These are phyloP conservation scores for Solanum etuberosum DNA, from an alignment of 257 asterid genomes.

Conservation along the genomic window DNA sequence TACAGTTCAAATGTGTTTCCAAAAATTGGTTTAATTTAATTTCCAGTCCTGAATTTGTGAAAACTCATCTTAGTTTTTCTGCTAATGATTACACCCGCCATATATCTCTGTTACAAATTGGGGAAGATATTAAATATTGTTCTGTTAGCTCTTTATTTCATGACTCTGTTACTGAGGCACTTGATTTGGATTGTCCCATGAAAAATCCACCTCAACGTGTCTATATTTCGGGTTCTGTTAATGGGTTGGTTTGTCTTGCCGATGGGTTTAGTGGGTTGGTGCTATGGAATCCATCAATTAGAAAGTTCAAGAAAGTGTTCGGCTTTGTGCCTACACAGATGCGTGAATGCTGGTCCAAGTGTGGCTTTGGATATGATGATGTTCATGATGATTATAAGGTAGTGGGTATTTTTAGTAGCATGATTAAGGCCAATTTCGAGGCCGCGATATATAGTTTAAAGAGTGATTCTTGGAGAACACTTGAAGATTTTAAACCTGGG, in stretches of 20 bases:
- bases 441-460: background rate
- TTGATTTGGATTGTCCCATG: background rate
- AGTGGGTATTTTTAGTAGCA: background rate
- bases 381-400: background rate
- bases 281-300: background rate
- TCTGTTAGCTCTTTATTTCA: background rate
- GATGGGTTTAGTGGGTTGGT: background rate
- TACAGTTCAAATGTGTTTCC: background rate
- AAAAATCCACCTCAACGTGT: background rate
- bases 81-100: background rate
- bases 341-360: background rate
- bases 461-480: background rate
- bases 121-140: background rate
- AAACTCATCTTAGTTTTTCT: background rate
- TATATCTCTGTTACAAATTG: background rate
- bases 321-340: background rate
- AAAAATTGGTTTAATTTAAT: background rate
- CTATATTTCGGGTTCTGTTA: background rate
- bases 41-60: background rate
- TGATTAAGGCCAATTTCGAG: background rate
- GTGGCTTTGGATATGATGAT: background rate
- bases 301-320: background rate
- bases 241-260: background rate
- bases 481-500: background rate
- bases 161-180: background rate